Evolutionary conservation across 306 rosid species (phyloP), one percentile per base, ranked within the genome.

Genomic region (Lathyrus tuberosus): DNA sequence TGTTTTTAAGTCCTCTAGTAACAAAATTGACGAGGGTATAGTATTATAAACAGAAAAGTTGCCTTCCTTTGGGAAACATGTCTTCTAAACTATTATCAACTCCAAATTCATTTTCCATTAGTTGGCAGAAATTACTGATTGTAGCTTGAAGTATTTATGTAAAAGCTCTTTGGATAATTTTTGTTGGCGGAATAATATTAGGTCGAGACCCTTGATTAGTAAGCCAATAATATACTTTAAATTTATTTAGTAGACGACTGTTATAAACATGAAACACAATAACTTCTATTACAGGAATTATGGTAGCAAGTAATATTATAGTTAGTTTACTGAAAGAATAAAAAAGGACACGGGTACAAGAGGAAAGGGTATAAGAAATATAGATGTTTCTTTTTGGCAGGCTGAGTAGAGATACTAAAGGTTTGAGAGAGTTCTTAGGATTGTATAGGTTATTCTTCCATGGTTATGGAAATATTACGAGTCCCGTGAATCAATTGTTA

Each of bases 41-140:
- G 37, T 57, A 26, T 60, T 62, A 17, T 38, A 69, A 72, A 58
- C 67, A 28, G 58, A 42, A 3, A 16, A 43, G 31, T 41, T 43
- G 13, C 57, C n/a, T 69, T 54, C 26, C 73, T 53, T 13, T 16
- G 51, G 30, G 57, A 33, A 57, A 42, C 40, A 17, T 26, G 10
- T 70, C 48, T 43, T 33, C 68, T 46, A 71, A 15, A 17, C 37
- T 31, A 44, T 44, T 72, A 24, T 71, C 49, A 24, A 48, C 47
- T 26, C 56, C 22, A 37, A 28, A 46, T 67, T 75, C 30, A 43
- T 15, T 31, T 31, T 26, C 3, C 79, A 67, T 47, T 66, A 31
- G 42, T 20, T 14, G 74, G 74, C 10, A 13, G 56, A 67, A 76
- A 59, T 47, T 46, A 15, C 38, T 24, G 54, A 8, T 38, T 37